A percentile compares a stretch with the other conserved stretches of the same genome.
Evolutionary conservation across 305 asterid genomes (phyloP).

Genomic region (Fraxinus baroniana): DNA sequence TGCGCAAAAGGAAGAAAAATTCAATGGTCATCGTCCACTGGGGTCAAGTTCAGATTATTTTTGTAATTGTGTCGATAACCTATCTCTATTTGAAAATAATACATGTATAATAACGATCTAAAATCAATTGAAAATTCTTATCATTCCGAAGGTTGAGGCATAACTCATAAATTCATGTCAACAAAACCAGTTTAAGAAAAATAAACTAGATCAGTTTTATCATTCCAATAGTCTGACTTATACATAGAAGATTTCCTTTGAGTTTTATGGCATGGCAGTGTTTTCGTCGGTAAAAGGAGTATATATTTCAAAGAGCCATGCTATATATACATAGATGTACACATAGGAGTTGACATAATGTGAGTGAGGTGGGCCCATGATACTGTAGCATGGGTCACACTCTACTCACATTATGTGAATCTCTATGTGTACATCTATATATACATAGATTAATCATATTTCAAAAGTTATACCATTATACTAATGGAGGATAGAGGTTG

Average conservation of each 20-base stretch:
- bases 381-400: too few species aligned
- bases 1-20: not conserved
- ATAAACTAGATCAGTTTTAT: not conserved
- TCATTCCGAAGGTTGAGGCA: not conserved
- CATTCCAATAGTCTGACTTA: not conserved
- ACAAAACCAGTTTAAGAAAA: not conserved
- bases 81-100: too few species aligned
- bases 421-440: too few species aligned
- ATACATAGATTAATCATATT: too few species aligned
- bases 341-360: too few species aligned
- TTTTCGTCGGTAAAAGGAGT: not conserved
- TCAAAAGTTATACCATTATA: not conserved
- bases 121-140: not conserved
- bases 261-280: not conserved
- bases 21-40: not conserved
- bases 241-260: not conserved
- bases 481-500: not conserved
- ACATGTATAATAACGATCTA: not conserved
- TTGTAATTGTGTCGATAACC: not conserved
- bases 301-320: not conserved
- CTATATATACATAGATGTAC: too few species aligned
- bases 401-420: too few species aligned
- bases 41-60: not conserved
- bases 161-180: not conserved
- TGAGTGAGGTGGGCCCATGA: too few species aligned